A percentile compares a stretch with the other conserved stretches of the same genome.
phyloP scores from a whole-genome alignment of 2,329 filamentous ascomycete genomes.

The Colletotrichum gigasporum region DNA sequence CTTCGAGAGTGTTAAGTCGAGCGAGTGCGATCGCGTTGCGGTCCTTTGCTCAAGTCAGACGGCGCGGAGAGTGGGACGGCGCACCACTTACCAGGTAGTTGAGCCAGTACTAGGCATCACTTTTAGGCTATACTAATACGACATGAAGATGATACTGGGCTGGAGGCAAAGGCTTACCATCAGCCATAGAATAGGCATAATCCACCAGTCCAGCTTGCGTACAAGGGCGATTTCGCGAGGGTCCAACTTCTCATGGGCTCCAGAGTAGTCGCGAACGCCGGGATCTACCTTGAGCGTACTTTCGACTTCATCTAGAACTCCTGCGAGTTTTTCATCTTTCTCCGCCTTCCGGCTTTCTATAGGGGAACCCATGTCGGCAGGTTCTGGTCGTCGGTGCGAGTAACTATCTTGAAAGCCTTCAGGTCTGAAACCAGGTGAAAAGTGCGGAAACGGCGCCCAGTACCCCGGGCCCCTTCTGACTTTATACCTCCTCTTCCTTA shows the following conservation, averaged over 20 bases:
- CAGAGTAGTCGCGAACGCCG: conserved; percentile 43
- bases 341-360: not conserved
- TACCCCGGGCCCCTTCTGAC: not conserved
- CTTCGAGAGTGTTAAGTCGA: conserved; percentile 60
- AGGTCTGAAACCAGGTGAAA: too few relatives aligned
- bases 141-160: too few relatives aligned
- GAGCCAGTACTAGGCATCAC: not conserved
- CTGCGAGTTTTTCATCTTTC: not conserved
- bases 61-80: too few relatives aligned
- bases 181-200: conserved; percentile 40
- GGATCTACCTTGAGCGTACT: not conserved
- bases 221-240: conserved; percentile 50
- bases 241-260: conserved; percentile 49
- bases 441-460: too few relatives aligned
- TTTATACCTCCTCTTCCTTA: not conserved
- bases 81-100: conserved; percentile 49
- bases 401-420: too few relatives aligned
- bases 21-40: conserved; percentile 67
- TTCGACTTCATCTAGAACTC: not conserved
- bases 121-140: too few relatives aligned
- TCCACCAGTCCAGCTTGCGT: conserved; percentile 48
- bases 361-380: not conserved
- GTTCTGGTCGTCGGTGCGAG: not conserved
- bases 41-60: too few relatives aligned
- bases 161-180: too few relatives aligned